Evolutionary conservation across 441 rosid genomes (phyloP).

Genomic region (Euphorbia celastroides): DNA sequence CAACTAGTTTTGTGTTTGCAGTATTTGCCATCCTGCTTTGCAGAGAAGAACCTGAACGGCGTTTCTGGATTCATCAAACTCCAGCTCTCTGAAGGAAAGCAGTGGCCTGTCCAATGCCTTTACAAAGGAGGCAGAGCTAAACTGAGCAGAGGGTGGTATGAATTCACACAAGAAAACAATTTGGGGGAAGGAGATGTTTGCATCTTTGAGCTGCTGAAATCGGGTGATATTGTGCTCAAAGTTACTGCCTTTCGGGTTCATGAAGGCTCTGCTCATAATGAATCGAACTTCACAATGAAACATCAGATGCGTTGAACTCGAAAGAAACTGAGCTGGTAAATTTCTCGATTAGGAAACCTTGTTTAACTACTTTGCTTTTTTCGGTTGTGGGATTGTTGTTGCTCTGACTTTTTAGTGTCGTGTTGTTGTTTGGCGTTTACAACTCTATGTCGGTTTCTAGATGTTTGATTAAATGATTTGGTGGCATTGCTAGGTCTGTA

Average conservation of each 20-base stretch:
- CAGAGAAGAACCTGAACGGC: conserved; percentile 22
- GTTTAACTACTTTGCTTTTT: conserved; percentile 15
- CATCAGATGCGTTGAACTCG: too few relatives aligned
- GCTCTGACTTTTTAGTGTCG: conserved; percentile 6
- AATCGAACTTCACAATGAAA: too few relatives aligned
- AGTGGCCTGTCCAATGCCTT: conserved; percentile 33
- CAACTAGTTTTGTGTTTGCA: conserved; percentile 26
- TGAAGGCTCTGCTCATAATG: too few relatives aligned
- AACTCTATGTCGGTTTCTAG: conserved; percentile 24
- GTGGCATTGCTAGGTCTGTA: conserved; percentile 36
- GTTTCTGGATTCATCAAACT: conserved; percentile 27
- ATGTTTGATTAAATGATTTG: conserved; percentile 26
- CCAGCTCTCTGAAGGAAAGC: conserved; percentile 28
- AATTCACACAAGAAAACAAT: conserved; percentile 32
- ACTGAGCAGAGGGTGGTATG: conserved; percentile 40
- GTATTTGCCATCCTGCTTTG: conserved; percentile 36
- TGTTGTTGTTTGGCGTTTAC: conserved; percentile 26
- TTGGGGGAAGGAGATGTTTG: conserved; percentile 37
- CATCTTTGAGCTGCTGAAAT: conserved; percentile 15
- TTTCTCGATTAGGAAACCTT: conserved; percentile 21
- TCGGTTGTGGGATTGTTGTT: conserved; percentile 15
- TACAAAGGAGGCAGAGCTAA: conserved; percentile 13
- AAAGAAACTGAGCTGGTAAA: too few relatives aligned
- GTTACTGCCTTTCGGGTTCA: conserved; percentile 57
- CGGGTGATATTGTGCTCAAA: conserved; percentile 5